Base-by-base conservation (phyloP, 805 yeast species). In the Candida piceae region DNA sequence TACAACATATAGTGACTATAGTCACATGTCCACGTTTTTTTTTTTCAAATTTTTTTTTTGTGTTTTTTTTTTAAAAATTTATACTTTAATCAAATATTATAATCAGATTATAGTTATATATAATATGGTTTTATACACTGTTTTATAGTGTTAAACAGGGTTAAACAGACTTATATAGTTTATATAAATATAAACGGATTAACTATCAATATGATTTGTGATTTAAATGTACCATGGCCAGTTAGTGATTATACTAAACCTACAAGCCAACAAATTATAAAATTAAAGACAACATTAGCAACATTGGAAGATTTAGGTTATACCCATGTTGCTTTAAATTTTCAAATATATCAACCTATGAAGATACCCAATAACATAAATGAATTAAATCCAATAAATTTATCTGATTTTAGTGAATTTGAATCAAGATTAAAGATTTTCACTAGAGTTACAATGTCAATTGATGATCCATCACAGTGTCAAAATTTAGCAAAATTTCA, bases 161-260 rank as follows among this genome's bases (percentile, higher is more conserved):
- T n/a, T n/a, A n/a, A n/a, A n/a, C n/a, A n/a, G n/a, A n/a, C n/a
- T n/a, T n/a, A n/a, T n/a, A n/a, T n/a, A n/a, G n/a, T n/a, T n/a
- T n/a, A n/a, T n/a, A n/a, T n/a, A n/a, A n/a, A n/a, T n/a, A n/a
- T n/a, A n/a, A n/a, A n/a, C n/a, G n/a, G n/a, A n/a, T n/a, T n/a
- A n/a, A n/a, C n/a, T n/a, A n/a, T n/a, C n/a, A n/a, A n/a, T n/a
- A 73, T 72, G 77, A 55, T 74, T 19, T 72, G 78, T 40, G 94
- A 84, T 58, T 63, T 84, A 38, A 84, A 84, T 53, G 77, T 84
- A 7, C 74, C 76, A 12, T 84, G 88, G 84, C 93, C 93, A 0
- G 73, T 70, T 36, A 58, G 55, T 12, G 65, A 67, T 35, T 83
- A 73, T 52, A 48, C 62, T 6, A 60, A 61, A 21, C 72, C 78